Evolutionary conservation across 352 stramenopile genomes (phyloP).

Genomic region (Phytophthora uliginosa): DNA sequence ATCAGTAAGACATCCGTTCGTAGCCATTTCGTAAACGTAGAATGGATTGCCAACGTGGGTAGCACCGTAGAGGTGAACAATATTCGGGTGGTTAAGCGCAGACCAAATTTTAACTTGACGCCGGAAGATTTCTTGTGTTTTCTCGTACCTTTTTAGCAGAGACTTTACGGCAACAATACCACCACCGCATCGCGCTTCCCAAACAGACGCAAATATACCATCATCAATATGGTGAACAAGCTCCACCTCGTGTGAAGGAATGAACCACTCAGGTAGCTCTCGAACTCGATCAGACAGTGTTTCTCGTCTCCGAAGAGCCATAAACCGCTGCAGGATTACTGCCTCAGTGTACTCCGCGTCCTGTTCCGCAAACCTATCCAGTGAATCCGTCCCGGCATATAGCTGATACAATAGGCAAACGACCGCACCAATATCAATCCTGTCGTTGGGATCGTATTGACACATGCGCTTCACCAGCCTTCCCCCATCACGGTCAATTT

Average conservation of each 20-base stretch:
- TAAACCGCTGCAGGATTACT: neutral
- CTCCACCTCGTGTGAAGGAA: neutral
- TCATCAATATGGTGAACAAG: neutral
- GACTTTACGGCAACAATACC: neutral
- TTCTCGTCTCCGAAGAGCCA: neutral
- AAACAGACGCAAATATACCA: neutral
- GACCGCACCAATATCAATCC: neutral
- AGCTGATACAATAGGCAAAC: constrained; percentile 2
- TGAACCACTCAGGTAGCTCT: neutral
- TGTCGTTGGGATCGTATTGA: neutral
- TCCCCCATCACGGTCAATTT: neutral
- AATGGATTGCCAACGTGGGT: neutral
- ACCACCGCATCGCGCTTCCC: neutral
- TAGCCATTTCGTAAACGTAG: neutral
- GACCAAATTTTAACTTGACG: neutral
- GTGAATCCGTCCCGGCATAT: neutral
- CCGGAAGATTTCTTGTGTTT: neutral
- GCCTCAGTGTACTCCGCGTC: neutral
- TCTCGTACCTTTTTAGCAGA: neutral
- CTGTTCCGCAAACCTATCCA: neutral
- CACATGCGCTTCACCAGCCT: constrained; percentile 11
- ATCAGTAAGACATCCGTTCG: neutral
- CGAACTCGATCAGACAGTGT: neutral
- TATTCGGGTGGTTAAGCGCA: neutral
- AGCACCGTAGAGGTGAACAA: neutral